Evolutionary conservation across 1,139 yeast genomes (phyloP), one percentile per base, ranked within the genome.

Genomic region (Taiozyma onychis): DNA sequence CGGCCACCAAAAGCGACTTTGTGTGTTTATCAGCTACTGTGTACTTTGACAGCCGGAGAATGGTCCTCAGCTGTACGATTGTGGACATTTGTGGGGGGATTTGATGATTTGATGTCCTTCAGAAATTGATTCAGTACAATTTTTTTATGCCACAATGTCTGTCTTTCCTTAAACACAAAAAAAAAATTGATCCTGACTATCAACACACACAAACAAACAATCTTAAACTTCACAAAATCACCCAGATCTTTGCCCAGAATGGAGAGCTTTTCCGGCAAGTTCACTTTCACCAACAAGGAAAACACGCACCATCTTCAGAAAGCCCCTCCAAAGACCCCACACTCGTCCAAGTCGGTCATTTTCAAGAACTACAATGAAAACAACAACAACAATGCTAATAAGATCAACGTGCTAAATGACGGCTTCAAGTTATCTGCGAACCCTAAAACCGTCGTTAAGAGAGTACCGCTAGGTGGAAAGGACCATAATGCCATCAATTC

Each of bases 401-500:
- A 48, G 26, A 22, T 44, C 32, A 45, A 45, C 16, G 47, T 50
- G 5, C n/a, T 43, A 34, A 43, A 27, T 24, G 57, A 51, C 27
- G 46, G 34, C 4, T 49, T 53, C 41, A 52, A 48, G 27, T 53
- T 56, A 1, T 58, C 58, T 1, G 39, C 32, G 22, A 52, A 49
- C 6, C 16, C 45, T 18, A 44, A 32, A 2, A 47, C 49, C 3
- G 43, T n/a, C 13, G 27, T 41, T 6, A 55, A 59, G 42, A 63
- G 81, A 56, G 67, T 76, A 1, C 81, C 82, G 0, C 68, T 77
- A 51, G 79, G 80, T 4, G 80, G 80, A 2, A 77, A 77, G 57
- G 76, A 74, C 58, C 72, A 67, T 49, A 77, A 77, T 58, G 57
- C 58, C 3, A 26, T 45, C 18, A 30, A 39, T 46, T 13, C 51